Evolutionary conservation across 768 basidiomycete genomes (phyloP).

Genomic region (Rhizopogon sp.): DNA sequence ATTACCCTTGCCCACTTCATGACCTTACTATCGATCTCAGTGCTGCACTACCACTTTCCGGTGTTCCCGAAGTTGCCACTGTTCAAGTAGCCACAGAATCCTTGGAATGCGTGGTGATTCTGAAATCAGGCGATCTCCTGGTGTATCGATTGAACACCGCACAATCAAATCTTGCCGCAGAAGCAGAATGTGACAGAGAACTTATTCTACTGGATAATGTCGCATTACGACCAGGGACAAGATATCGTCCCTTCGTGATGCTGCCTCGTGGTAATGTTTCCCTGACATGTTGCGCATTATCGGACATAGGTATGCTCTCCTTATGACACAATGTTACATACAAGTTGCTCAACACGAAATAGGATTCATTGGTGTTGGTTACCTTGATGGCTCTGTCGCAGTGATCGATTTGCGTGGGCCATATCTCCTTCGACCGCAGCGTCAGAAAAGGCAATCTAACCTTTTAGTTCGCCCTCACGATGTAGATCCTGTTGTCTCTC

Average conservation of each 20-base stretch:
- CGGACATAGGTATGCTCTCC: conserved; percentile 60
- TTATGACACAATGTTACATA: background rate
- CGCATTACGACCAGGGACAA: conserved; percentile 29
- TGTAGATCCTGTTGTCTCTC: conserved; percentile 39
- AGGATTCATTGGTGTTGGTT: conserved; percentile 80
- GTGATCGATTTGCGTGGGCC: conserved; percentile 77
- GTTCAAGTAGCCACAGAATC: conserved; percentile 51
- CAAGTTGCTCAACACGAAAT: background rate
- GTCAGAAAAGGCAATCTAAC: conserved; percentile 34
- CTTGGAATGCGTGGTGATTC: conserved; percentile 49
- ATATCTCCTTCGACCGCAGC: conserved; percentile 46
- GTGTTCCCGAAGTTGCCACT: conserved; percentile 33
- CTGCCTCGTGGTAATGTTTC: conserved; percentile 44
- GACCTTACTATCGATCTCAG: conserved; percentile 58
- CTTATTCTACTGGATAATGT: conserved; percentile 51
- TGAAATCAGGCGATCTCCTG: conserved; percentile 53
- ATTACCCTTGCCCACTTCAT: conserved; percentile 63
- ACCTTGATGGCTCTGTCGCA: conserved; percentile 50
- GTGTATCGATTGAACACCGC: conserved; percentile 37
- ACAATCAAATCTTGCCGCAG: conserved; percentile 9
- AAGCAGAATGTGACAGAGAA: conserved; percentile 37
- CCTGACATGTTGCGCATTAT: conserved; percentile 53
- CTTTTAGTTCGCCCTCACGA: conserved; percentile 31
- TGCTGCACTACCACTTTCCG: conserved; percentile 33
- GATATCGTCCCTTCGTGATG: conserved; percentile 59